These are phyloP conservation scores for Trichoderma sp. DNA, from an alignment of 2,329 filamentous ascomycete species.

Conservation along the genomic window DNA sequence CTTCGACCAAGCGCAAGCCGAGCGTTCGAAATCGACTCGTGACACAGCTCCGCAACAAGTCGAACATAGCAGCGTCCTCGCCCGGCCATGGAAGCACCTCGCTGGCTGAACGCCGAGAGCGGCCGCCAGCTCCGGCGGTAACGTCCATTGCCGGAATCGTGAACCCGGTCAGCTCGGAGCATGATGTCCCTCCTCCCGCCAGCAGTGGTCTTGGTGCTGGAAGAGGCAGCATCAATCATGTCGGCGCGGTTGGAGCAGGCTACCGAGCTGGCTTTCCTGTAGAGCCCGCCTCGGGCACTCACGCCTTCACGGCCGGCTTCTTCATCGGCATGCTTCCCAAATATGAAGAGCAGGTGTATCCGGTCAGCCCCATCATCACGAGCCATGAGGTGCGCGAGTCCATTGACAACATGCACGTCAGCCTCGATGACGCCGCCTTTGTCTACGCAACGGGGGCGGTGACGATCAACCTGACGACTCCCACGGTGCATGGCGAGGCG, in stretches of 20 bases:
- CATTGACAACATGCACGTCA: constrained; percentile 41
- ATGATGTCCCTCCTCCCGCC: background rate
- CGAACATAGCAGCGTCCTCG: constrained; percentile 1
- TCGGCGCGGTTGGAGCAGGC: background rate
- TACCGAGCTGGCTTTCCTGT: background rate
- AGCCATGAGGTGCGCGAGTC: constrained; percentile 38
- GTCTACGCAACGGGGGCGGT: constrained; percentile 43
- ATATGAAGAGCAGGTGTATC: constrained; percentile 44
- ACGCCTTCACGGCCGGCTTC: constrained; percentile 37
- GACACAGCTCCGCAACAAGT: constrained; percentile 40
- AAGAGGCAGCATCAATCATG: background rate
- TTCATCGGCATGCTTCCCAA: constrained; percentile 41
- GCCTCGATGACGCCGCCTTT: constrained; percentile 41
- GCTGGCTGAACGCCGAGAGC: constrained; percentile 14
- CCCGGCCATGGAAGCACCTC: constrained; percentile 3
- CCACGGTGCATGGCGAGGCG: constrained; percentile 37
- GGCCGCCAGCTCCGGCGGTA: constrained; percentile 28
- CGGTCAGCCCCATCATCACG: constrained; percentile 42
- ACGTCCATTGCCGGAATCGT: constrained; percentile 37
- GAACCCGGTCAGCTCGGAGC: constrained; percentile 31
- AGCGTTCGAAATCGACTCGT: constrained; percentile 42
- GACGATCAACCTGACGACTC: constrained; percentile 43
- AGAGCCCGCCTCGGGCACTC: background rate
- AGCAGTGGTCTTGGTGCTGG: background rate
- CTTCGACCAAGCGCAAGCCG: constrained; percentile 41